Base-by-base conservation (phyloP, 148 eudicot genomes). In the Diospyros kaki region DNA sequence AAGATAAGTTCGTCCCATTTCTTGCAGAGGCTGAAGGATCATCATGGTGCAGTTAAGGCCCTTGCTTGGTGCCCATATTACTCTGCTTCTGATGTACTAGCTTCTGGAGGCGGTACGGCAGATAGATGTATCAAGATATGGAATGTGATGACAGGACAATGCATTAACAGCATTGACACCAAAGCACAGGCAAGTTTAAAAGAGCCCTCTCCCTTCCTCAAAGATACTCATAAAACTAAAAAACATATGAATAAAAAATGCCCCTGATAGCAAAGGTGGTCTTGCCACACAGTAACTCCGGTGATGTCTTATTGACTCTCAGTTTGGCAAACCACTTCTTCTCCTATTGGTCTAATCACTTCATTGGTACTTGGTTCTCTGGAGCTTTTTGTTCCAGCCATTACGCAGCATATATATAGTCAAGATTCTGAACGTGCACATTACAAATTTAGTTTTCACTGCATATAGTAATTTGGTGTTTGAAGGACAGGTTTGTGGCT, bases 1-100 rank as follows among this genome's bases (percentile, higher is more conserved):
- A 82, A 53, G 55, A 80, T 80, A 75, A 69, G 69, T 66, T 82
- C 88, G 64, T 68, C 68, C 38, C 72, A 62, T 58, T 67, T 68
- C 52, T 28, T 85, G 64, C 69, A 85, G 72, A 43, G 81, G 69
- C 54, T 85, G 13, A 66, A 73, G 8, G 76, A 67, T 18, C 88
- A 85, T 66, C 42, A 9, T n/a, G 83, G 77, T 5, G 79, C 85
- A 63, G 88, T 85, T 10, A 85, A 82, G 75, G 88, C 88, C 58
- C 83, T 85, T 9, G 85, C 85, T 7, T 85, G 88, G 88, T 85
- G 85, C 48, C 88, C 88, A 2, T 67, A 82, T 67, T 61, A 82
- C 58, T 14, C 56, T 13, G 48, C 77, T 66, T 14, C 56, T 13
- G 48, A 80, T 66, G 58, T 82, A 40, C 73, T 85, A 8, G 88